These are phyloP conservation scores for Aureobasidium melanogenum DNA, from an alignment of 2,329 filamentous ascomycete genomes.

Conservation along the genomic window DNA sequence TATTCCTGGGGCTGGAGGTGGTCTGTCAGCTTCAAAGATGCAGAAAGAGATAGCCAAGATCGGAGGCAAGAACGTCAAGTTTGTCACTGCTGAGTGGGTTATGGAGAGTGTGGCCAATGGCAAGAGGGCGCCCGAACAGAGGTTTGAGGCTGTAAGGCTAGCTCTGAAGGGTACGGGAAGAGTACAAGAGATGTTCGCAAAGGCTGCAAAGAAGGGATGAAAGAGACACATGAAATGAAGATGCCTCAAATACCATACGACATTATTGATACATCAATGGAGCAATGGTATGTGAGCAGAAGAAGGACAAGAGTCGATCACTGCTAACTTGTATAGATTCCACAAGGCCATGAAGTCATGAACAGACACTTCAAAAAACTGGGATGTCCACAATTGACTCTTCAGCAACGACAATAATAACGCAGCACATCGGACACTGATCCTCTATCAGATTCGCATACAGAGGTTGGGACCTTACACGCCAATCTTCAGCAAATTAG, in stretches of 20 bases:
- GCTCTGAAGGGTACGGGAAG: conserved; percentile 55
- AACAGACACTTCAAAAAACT: no score
- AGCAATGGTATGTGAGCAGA: neutral
- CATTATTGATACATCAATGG: no score
- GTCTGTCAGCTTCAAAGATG: conserved; percentile 67
- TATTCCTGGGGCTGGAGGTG: conserved; percentile 55
- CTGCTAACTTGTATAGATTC: neutral
- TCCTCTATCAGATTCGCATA: no score
- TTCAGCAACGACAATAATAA: no score
- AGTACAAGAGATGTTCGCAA: conserved; percentile 47
- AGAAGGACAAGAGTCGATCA: neutral
- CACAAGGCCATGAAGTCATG: neutral
- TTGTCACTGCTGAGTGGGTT: conserved; percentile 75
- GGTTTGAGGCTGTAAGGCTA: conserved; percentile 57
- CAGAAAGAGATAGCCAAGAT: conserved; percentile 66
- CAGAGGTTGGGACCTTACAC: no score
- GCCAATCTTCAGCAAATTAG: no score
- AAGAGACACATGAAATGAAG: no score
- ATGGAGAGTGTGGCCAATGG: conserved; percentile 74
- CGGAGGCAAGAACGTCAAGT: conserved; percentile 64
- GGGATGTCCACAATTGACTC: no score
- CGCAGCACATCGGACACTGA: no score
- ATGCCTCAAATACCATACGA: neutral
- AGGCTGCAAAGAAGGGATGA: conserved; percentile 1
- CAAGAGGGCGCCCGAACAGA: conserved; percentile 63